Base-by-base conservation (phyloP, 768 basidiomycete genomes). In the Trametes cubensis region DNA sequence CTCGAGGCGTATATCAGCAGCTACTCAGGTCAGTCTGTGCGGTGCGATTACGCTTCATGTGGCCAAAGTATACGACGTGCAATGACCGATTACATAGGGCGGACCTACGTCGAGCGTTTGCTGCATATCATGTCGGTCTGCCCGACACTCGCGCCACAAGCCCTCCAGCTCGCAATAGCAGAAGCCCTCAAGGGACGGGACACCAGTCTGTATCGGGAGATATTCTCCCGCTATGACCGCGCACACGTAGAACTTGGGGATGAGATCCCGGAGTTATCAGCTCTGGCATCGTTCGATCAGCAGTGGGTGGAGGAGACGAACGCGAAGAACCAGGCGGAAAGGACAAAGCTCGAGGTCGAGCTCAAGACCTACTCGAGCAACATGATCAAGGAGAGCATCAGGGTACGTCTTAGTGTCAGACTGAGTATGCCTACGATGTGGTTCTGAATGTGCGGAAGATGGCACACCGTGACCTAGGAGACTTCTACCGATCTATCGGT, bases 341-440 rank as follows among this genome's bases (percentile, higher is more conserved):
- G 80, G 61, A 83, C 82, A n/a, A 92, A 89, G 73, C 78, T 97
- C 60, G 95, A 97, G 77, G 89, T 95, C 6, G 96, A 98, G 73
- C 79, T 98, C 71, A 95, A 94, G 83, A 92, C 90, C 13, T 98
- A 98, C 71, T 83, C 87, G 66, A 95, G 92, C 69, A 98, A 97
- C 73, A 89, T 98, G 88, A 97, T 98, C 80, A 98, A 97, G 76
- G 96, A 98, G 82, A 95, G 92, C 81, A 95, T 97, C 68, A 80
- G 96, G 69, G 94, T 96, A 72, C 71, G 82, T 56, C 13, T 34
- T 49, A 44, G 49, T 26, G 34, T 49, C 20, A 3, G 4, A 10
- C 14, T 23, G 28, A 20, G 6, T 3, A 14, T 13, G 18, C 20
- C 10, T 8, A 7, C 15, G 15, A 28, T 15, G 21, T 41, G 41